Percentiles rank a stretch among this genome's conserved stretches.
phyloP scores from a whole-genome alignment of 2,329 filamentous ascomycete species.

The Penicillium sp. region DNA sequence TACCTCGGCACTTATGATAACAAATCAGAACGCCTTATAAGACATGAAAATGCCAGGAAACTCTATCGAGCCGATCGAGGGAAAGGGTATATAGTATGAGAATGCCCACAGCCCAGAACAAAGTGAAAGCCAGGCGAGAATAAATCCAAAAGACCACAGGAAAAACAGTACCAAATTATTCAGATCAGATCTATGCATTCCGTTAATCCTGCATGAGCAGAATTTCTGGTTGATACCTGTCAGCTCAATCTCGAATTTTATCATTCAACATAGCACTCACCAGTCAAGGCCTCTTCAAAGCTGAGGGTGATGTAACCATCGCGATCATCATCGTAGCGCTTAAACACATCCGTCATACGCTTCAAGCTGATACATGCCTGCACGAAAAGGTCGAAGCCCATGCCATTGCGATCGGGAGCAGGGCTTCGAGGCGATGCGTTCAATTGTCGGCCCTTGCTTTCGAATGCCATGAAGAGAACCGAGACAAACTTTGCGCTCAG shows the following conservation, averaged over 20 bases:
- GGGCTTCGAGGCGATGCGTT: constrained; percentile 29
- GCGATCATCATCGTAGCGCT: constrained; percentile 94
- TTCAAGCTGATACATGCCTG: constrained; percentile 95
- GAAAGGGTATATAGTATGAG: constrained; percentile 8
- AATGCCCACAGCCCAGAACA: constrained; percentile 2
- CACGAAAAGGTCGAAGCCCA: constrained; percentile 94
- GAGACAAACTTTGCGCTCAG: constrained; percentile 77
- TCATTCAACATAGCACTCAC: constrained; percentile 28
- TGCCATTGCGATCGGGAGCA: constrained; percentile 48
- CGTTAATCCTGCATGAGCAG: constrained; percentile 34
- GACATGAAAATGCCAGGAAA: constrained; percentile 5
- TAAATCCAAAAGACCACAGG: too few species aligned
- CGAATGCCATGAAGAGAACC: constrained; percentile 81
- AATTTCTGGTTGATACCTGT: constrained; percentile 21
- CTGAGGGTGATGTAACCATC: constrained; percentile 85
- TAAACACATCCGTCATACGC: constrained; percentile 98
- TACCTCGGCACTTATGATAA: too few species aligned
- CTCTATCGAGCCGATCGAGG: constrained; percentile 7
- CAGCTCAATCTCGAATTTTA: not conserved
- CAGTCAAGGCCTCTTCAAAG: constrained; percentile 74
- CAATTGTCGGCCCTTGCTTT: constrained; percentile 50
- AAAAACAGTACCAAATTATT: too few species aligned
- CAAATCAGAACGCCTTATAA: constrained; percentile 4
- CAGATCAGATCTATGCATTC: too few species aligned
- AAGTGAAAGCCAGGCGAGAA: not conserved